A percentile compares a stretch with the other conserved stretches of the same genome.
Conservation (phyloP, 2,329 filamentous ascomycete species). For the Botrytis deweyae region DNA sequence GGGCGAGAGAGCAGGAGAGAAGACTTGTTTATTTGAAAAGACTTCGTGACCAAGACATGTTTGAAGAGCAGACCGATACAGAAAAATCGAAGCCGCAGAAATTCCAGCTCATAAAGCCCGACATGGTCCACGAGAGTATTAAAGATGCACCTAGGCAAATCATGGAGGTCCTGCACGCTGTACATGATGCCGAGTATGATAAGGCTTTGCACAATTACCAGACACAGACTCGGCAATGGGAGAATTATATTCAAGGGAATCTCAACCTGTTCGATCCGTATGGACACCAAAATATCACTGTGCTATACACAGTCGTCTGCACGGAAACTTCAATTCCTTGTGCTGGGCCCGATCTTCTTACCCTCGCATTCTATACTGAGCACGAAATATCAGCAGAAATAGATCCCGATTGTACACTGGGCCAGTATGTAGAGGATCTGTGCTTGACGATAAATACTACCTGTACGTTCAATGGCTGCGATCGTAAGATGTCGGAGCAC, state of each 20-base stretch:
- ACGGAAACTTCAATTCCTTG: slow-evolving; percentile 93
- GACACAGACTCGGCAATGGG: slow-evolving; percentile 94
- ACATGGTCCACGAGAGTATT: slow-evolving; percentile 87
- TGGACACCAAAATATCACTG: slow-evolving; percentile 93
- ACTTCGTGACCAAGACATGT: slow-evolving; percentile 72
- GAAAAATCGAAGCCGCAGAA: slow-evolving; percentile 66
- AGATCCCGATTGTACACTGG: slow-evolving; percentile 87
- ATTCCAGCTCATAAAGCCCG: slow-evolving; percentile 89
- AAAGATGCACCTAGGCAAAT: slow-evolving; percentile 81
- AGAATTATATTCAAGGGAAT: slow-evolving; percentile 87
- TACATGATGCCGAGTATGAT: slow-evolving; percentile 95
- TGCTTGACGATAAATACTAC: slow-evolving; percentile 73
- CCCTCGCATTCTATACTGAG: slow-evolving; percentile 91
- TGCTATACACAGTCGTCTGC: slow-evolving; percentile 90
- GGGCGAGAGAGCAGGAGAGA: slow-evolving; percentile 85
- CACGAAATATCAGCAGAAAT: slow-evolving; percentile 63
- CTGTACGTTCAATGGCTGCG: slow-evolving; percentile 82
- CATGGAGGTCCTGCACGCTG: slow-evolving; percentile 89
- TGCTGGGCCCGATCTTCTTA: slow-evolving; percentile 84
- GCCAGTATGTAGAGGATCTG: slow-evolving; percentile 91
- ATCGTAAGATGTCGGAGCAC: slow-evolving; percentile 85
- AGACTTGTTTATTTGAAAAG: slow-evolving; percentile 78
- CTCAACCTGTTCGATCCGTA: slow-evolving; percentile 90
- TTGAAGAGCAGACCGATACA: slow-evolving; percentile 54
- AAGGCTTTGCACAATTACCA: slow-evolving; percentile 91